Base-by-base conservation (phyloP, 2,329 filamentous ascomycete species). In the Pseudonectria foliicola region DNA sequence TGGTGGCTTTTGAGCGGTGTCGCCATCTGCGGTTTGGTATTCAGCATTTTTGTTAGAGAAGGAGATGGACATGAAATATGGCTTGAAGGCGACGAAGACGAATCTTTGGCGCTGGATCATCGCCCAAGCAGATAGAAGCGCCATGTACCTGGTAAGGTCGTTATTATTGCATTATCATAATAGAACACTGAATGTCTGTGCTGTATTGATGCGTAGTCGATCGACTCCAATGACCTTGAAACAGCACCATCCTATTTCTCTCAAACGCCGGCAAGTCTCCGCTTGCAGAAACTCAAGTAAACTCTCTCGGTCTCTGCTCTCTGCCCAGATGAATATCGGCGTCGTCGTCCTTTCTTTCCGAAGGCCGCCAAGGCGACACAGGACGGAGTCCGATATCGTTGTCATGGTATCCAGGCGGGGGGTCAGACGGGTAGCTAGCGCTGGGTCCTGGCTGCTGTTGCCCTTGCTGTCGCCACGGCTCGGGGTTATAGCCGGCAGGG, bases 61-160 rank as follows among this genome's bases (percentile, higher is more conserved):
- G 77, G 78, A 0, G 63, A 78, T 48, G 79, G 79, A 0, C 77
- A 82, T 52, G 78, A 82, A 54, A 73, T 82, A 29, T 67, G 76
- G 64, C 53, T 82, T 2, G 73, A 79, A 18, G 78, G 77, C 0
- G 78, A 82, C 43, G 68, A 73, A 18, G 70, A 71, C 23, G 52
- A 56, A 13, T 14, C 31, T 5, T 21, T 29, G 27, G 37, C 33
- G 7, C 8, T 18, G 11, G 25, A n/a, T 4, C 13, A 21, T 8
- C 18, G 5, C 18, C 18, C 18, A 21, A 21, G 18, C 18, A 21
- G 18, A 21, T 21, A 21, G 18, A 21, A 8, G 5, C 8, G 18
- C 26, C 26, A 27, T n/a, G n/a, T n/a, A 27, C n/a, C 7, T 27
- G 26, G 26, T 6, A 5, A 21, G 8, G 18, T 8, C 18, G 8